A percentile compares a stretch with the other conserved stretches of the same genome.
phyloP scores from a whole-genome alignment of 805 yeast genomes.

The Wickerhamiella dianesei region DNA sequence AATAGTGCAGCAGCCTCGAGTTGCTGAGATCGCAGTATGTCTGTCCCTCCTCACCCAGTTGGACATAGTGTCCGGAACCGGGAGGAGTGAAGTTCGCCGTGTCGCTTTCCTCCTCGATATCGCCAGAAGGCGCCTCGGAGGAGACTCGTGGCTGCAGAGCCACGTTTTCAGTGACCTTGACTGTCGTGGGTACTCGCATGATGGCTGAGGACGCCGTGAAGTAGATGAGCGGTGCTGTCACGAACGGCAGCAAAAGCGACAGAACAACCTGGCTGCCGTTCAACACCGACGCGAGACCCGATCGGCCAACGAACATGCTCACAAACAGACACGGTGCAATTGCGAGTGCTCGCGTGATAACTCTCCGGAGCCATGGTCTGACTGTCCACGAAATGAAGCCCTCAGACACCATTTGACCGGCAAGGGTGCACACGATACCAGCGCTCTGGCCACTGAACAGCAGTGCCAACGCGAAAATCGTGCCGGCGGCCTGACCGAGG shows the following conservation, averaged over 20 bases:
- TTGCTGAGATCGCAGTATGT: slow-evolving; percentile 54
- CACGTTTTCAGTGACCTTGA: slow-evolving; percentile 18
- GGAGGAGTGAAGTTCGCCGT: background rate
- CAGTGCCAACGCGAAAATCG: slow-evolving; percentile 78
- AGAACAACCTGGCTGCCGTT: slow-evolving; percentile 76
- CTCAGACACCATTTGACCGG: slow-evolving; percentile 88
- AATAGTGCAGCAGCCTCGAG: slow-evolving; percentile 37
- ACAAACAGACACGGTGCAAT: slow-evolving; percentile 73
- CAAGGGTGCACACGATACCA: slow-evolving; percentile 84
- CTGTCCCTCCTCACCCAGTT: slow-evolving; percentile 20
- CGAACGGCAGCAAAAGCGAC: slow-evolving; percentile 68
- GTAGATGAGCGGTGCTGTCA: slow-evolving; percentile 74
- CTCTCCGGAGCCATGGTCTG: slow-evolving; percentile 68
- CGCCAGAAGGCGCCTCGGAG: background rate
- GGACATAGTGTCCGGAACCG: background rate
- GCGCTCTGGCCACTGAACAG: slow-evolving; percentile 90
- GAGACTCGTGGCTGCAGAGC: slow-evolving; percentile 19
- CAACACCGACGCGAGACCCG: slow-evolving; percentile 56
- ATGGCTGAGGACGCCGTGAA: slow-evolving; percentile 58
- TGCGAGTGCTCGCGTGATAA: slow-evolving; percentile 71
- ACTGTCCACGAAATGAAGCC: slow-evolving; percentile 73
- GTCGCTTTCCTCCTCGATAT: slow-evolving; percentile 4
- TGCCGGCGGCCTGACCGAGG: slow-evolving; percentile 74
- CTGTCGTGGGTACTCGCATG: slow-evolving; percentile 35
- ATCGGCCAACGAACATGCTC: slow-evolving; percentile 60